Evolutionary conservation across 768 basidiomycete genomes (phyloP).

Genomic region (Xanthoconium purpureum): DNA sequence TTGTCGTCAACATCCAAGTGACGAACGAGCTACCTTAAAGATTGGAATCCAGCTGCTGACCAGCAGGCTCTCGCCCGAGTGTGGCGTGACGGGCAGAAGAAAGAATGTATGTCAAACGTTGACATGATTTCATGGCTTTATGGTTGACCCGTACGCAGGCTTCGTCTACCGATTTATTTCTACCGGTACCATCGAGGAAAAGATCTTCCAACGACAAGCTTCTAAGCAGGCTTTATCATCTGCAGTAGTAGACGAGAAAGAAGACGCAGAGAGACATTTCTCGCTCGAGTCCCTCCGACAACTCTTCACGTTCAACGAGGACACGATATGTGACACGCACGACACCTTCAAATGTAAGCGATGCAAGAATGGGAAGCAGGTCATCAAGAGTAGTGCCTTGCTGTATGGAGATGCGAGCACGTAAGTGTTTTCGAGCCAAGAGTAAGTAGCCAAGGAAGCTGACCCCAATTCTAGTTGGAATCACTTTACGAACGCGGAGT

Average conservation of each 20-base stretch:
- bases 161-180: slow-evolving; percentile 99
- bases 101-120: slow-evolving; percentile 72
- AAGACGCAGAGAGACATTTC: slow-evolving; percentile 94
- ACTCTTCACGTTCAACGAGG: slow-evolving; percentile 87
- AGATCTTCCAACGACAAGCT: slow-evolving; percentile 97
- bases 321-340: slow-evolving; percentile 89
- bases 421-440: slow-evolving; percentile 48
- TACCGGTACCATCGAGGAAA: slow-evolving; percentile 97
- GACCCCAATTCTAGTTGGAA: slow-evolving; percentile 71
- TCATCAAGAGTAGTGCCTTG: slow-evolving; percentile 77
- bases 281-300: slow-evolving; percentile 84
- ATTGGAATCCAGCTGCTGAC: slow-evolving; percentile 98
- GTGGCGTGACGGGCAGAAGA: slow-evolving; percentile 99
- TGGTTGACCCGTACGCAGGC: slow-evolving; percentile 43
- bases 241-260: slow-evolving; percentile 97
- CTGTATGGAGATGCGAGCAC: slow-evolving; percentile 97
- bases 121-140: background rate
- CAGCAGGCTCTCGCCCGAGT: slow-evolving; percentile 98
- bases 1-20: background rate
- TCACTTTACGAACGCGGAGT: slow-evolving; percentile 86
- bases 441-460: background rate
- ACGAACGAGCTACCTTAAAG: slow-evolving; percentile 37
- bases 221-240: slow-evolving; percentile 96
- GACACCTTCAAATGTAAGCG: slow-evolving; percentile 97
- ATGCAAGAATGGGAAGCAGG: slow-evolving; percentile 83